phyloP scores from a whole-genome alignment of 805 yeast species.

The Brettanomyces bruxellensis region DNA sequence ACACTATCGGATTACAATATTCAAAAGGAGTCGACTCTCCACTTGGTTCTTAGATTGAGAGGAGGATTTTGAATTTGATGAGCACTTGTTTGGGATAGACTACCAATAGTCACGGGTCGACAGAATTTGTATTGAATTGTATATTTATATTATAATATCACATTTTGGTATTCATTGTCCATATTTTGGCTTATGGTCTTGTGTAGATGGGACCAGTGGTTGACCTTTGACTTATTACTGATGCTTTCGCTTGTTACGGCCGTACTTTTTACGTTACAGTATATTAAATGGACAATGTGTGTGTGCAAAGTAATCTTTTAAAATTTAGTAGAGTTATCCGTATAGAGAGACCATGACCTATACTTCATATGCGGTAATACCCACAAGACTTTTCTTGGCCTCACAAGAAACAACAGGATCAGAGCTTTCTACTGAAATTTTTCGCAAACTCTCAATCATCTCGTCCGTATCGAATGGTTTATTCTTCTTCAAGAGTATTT shows the following conservation, averaged over 20 bases:
- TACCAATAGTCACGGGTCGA: background rate
- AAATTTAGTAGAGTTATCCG: too few species aligned
- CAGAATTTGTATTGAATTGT: background rate
- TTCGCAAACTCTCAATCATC: constrained; percentile 34
- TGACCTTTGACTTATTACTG: too few species aligned
- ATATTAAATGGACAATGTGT: too few species aligned
- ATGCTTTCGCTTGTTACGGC: too few species aligned
- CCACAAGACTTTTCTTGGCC: constrained; percentile 13
- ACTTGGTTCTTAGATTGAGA: constrained; percentile 94
- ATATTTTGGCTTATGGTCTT: too few species aligned
- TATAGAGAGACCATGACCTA: too few species aligned
- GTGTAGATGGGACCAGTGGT: too few species aligned
- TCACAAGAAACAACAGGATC: constrained; percentile 41
- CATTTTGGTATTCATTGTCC: background rate
- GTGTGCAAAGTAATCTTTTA: too few species aligned
- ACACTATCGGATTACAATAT: constrained; percentile 90
- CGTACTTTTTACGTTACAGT: too few species aligned
- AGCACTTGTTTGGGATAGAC: too few species aligned
- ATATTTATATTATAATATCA: background rate
- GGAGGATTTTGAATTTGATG: constrained; percentile 60
- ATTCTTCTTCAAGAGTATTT: background rate
- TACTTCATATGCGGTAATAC: background rate
- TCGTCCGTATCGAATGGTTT: constrained; percentile 19
- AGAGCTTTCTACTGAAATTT: constrained; percentile 21
- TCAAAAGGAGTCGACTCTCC: constrained; percentile 94